Base-by-base conservation (phyloP, 768 basidiomycete genomes). In the Fomitopsis pulvina region DNA sequence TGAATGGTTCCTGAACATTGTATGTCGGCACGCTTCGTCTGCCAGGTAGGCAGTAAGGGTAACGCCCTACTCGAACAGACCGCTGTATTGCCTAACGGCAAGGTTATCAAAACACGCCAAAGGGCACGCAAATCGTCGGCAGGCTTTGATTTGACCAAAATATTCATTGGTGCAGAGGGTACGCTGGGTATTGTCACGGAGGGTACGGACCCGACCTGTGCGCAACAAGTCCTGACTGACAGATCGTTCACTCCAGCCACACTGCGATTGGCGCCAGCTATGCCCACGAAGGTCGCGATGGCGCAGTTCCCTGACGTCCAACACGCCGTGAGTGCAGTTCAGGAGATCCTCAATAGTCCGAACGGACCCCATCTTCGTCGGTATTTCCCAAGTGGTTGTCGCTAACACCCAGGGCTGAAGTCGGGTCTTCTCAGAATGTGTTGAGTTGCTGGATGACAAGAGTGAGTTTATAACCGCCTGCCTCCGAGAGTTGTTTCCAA, bases 111-210 rank as follows among this genome's bases (percentile, higher is more conserved):
- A 61, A 96, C 93, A 1, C 80, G 92, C 2, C 70, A 75, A 21
- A 73, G 87, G 24, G 75, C 87, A 2, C 71, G 91, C 28, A 95
- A 96, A 62, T 91, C 86, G 0, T 85, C 91, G 0, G 89, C 92
- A 0, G 92, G 93, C 1, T 92, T 87, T 52, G 92, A 95, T 59
- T 68, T 75, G 1, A 92, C 88, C 0, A 92, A 92, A 51, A 59
- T 92, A 5, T 92, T 94, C 65, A 85, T 93, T 43, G 92, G 92
- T 21, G 89, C 89, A 0, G 80, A 82, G 52, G 80, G 82, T 2
- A 87, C 92, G 0, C 71, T 95, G 21, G 93, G 93, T 1, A 90
- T 96, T 45, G 76, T 96, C 16, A 93, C 91, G 0, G 92, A 96
- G 73, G 81, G 87, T 79, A 50, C 10, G n/a, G n/a, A 55, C 47